Percentiles rank a stretch among this genome's conserved stretches.
Conservation (phyloP, 768 basidiomycete genomes). For the Mycena latifolia region DNA sequence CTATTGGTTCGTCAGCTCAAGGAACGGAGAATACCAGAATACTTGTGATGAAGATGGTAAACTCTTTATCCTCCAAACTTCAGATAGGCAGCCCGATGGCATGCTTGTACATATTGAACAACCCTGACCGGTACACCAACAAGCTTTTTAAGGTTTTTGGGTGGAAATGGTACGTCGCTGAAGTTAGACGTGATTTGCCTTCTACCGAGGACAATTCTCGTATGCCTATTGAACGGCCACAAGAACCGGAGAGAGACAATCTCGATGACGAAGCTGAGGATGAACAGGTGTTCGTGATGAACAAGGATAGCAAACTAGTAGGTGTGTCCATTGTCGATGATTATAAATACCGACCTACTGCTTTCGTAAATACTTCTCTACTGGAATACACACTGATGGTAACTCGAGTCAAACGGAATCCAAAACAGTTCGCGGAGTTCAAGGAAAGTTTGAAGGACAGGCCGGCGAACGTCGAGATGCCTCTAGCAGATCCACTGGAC, state of each 20-base stretch:
- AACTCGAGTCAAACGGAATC: no score
- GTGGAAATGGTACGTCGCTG: conserved; percentile 47
- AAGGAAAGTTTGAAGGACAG: neutral
- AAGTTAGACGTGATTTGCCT: conserved; percentile 38
- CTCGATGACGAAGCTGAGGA: no score
- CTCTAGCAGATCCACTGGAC: neutral
- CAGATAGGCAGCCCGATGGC: conserved; percentile 43
- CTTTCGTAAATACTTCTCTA: no score
- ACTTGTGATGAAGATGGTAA: conserved; percentile 53
- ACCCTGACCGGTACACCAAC: conserved; percentile 56
- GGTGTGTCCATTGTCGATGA: no score
- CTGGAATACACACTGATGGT: no score
- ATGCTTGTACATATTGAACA: conserved; percentile 46
- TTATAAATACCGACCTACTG: no score
- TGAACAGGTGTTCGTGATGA: no score
- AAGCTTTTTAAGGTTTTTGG: conserved; percentile 45
- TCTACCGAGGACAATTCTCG: no score
- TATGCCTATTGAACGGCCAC: no score
- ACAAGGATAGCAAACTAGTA: no score
- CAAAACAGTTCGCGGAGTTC: neutral
- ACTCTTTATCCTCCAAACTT: conserved; percentile 45
- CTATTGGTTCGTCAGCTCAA: conserved; percentile 30
- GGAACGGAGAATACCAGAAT: conserved; percentile 40
- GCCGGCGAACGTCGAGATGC: neutral
- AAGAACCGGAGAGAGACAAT: no score